A percentile compares a stretch with the other conserved stretches of the same genome.
phyloP scores from a whole-genome alignment of 2,329 filamentous ascomycete species.

The Paramyrothecium sp. region DNA sequence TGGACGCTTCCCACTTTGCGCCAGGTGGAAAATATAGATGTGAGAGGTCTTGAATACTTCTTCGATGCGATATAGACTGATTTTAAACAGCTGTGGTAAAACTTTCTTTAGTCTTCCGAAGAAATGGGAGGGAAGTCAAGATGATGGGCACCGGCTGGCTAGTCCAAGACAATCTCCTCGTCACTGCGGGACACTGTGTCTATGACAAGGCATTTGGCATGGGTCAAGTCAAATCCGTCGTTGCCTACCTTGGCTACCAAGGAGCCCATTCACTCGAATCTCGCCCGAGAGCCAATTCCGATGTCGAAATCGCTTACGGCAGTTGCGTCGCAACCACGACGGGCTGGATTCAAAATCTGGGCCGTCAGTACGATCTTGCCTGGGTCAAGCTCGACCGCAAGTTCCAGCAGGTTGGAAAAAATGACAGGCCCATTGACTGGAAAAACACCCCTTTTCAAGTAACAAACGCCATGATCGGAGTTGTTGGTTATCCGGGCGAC shows the following conservation, averaged over 20 bases:
- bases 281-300: neutral
- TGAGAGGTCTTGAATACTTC: neutral
- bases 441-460: neutral
- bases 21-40: neutral
- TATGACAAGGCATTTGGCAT: slow-evolving; percentile 15
- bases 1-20: neutral
- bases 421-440: neutral
- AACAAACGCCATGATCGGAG: neutral
- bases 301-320: neutral
- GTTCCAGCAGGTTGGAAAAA: neutral
- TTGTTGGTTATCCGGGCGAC: neutral
- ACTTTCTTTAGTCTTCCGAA: neutral
- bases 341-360: neutral
- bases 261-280: neutral
- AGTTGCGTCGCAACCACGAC: neutral
- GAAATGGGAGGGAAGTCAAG: neutral
- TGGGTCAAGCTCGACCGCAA: neutral
- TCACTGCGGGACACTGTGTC: slow-evolving; percentile 19
- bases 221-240: neutral
- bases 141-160: slow-evolving; percentile 21
- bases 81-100: neutral
- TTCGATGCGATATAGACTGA: neutral
- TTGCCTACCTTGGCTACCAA: neutral
- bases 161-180: slow-evolving; percentile 14
- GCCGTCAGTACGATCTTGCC: neutral